These are phyloP conservation scores for Fusarium buharicum DNA, from an alignment of 2,329 filamentous ascomycete species.

Conservation along the genomic window DNA sequence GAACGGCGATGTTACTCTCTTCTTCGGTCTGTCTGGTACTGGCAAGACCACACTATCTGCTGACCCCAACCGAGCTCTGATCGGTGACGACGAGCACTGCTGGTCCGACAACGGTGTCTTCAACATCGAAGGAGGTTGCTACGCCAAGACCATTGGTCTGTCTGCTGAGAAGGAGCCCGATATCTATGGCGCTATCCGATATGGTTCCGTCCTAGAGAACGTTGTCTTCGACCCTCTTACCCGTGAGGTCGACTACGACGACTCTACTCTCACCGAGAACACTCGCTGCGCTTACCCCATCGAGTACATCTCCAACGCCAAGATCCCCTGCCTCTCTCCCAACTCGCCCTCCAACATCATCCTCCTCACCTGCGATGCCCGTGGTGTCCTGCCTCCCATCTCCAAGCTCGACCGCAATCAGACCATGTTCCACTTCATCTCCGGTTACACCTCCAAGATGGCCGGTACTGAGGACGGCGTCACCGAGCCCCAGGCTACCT, in stretches of 20 bases:
- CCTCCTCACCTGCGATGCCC: constrained; percentile 96
- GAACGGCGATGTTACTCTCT: constrained; percentile 95
- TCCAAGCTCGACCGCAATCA: constrained; percentile 94
- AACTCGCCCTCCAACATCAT: constrained; percentile 97
- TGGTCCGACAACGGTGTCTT: constrained; percentile 97
- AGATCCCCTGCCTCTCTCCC: constrained; percentile 91
- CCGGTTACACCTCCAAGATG: constrained; percentile 99
- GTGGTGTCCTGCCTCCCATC: constrained; percentile 96
- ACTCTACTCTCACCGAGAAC: constrained; percentile 95
- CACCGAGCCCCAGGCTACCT: constrained; percentile 96
- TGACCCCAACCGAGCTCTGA: constrained; percentile 94
- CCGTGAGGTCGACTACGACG: constrained; percentile 94
- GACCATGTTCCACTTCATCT: constrained; percentile 99
- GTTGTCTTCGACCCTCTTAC: constrained; percentile 95
- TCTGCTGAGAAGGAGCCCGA: constrained; percentile 99
- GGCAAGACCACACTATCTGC: constrained; percentile 99
- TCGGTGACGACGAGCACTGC: constrained; percentile 99
- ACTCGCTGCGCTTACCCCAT: constrained; percentile 98
- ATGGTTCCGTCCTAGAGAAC: constrained; percentile 97
- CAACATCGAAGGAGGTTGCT: constrained; percentile 99
- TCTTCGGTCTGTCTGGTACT: constrained; percentile 98
- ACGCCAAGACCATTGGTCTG: constrained; percentile 97
- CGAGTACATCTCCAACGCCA: constrained; percentile 98
- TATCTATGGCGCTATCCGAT: constrained; percentile 95
- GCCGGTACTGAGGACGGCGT: constrained; percentile 97